Conservation (phyloP, 805 yeast species). For the Teunomyces cretensis region DNA sequence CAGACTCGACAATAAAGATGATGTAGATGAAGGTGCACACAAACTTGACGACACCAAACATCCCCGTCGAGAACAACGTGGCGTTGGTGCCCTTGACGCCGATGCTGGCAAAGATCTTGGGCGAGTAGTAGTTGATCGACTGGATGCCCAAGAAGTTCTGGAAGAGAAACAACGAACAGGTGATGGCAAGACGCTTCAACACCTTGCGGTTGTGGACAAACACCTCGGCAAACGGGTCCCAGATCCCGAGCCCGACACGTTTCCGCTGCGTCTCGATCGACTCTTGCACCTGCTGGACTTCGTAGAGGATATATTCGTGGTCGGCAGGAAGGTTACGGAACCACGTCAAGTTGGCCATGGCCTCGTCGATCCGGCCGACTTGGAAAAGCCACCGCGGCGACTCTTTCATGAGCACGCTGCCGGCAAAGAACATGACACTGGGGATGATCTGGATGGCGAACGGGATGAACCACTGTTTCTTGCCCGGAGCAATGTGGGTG, state of each 20-base stretch:
- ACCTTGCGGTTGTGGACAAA: slow-evolving; percentile 25
- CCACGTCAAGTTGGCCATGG: slow-evolving; percentile 33
- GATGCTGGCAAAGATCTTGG: slow-evolving; percentile 32
- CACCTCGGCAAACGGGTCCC: slow-evolving; percentile 35
- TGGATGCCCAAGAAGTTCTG: slow-evolving; percentile 43
- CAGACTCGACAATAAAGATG: slow-evolving; percentile 33
- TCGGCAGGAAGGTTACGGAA: slow-evolving; percentile 33
- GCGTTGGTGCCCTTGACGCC: slow-evolving; percentile 40
- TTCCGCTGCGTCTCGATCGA: slow-evolving; percentile 28
- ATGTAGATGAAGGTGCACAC: slow-evolving; percentile 34
- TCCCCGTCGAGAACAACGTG: slow-evolving; percentile 38
- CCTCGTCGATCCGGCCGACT: slow-evolving; percentile 30
- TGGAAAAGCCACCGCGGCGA: slow-evolving; percentile 38
- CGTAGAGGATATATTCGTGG: slow-evolving; percentile 35
- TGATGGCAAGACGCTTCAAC: slow-evolving; percentile 28
- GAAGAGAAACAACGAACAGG: slow-evolving; percentile 33
- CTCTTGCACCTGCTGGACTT: slow-evolving; percentile 36
- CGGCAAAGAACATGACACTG: slow-evolving; percentile 32
- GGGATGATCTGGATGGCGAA: slow-evolving; percentile 41
- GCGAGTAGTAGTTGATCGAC: slow-evolving; percentile 40
- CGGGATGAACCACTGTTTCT: slow-evolving; percentile 39
- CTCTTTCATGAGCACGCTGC: slow-evolving; percentile 33
- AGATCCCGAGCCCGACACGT: slow-evolving; percentile 31
- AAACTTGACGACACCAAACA: slow-evolving; percentile 41
- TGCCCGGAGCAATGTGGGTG: slow-evolving; percentile 22